Conservation (phyloP, 2,329 filamentous ascomycete species). For the Orbilia brochopaga region DNA sequence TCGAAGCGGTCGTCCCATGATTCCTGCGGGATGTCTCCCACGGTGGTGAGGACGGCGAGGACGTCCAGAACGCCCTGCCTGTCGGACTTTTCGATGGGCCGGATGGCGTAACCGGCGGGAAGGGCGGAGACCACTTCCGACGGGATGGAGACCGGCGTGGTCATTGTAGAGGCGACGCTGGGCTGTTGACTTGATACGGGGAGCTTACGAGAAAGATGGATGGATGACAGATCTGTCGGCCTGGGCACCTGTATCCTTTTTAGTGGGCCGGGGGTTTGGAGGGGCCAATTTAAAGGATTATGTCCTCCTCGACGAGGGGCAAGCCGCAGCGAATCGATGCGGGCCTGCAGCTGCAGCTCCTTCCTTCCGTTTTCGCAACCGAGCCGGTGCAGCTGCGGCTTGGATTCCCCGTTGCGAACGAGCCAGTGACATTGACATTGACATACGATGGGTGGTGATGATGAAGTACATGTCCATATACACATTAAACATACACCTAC, state of each 20-base stretch:
- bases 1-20: constrained; percentile 81
- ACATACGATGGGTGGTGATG: too few relatives aligned
- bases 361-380: too few relatives aligned
- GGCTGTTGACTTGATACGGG: neutral
- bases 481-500: too few relatives aligned
- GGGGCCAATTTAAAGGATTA: too few relatives aligned
- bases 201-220: neutral
- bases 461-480: neutral
- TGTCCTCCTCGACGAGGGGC: too few relatives aligned
- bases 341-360: too few relatives aligned
- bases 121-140: constrained; percentile 73
- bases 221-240: neutral
- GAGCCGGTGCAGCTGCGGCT: too few relatives aligned
- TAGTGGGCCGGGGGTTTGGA: too few relatives aligned
- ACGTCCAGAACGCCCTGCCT: constrained; percentile 85
- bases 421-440: too few relatives aligned
- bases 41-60: constrained; percentile 86
- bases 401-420: too few relatives aligned
- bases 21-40: constrained; percentile 80
- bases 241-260: too few relatives aligned
- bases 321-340: too few relatives aligned
- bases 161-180: constrained; percentile 7
- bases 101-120: constrained; percentile 80
- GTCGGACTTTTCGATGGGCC: constrained; percentile 78
- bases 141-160: constrained; percentile 56